Evolutionary conservation across 2,329 filamentous ascomycete species (phyloP).

Genomic region (Trichothecium roseum): DNA sequence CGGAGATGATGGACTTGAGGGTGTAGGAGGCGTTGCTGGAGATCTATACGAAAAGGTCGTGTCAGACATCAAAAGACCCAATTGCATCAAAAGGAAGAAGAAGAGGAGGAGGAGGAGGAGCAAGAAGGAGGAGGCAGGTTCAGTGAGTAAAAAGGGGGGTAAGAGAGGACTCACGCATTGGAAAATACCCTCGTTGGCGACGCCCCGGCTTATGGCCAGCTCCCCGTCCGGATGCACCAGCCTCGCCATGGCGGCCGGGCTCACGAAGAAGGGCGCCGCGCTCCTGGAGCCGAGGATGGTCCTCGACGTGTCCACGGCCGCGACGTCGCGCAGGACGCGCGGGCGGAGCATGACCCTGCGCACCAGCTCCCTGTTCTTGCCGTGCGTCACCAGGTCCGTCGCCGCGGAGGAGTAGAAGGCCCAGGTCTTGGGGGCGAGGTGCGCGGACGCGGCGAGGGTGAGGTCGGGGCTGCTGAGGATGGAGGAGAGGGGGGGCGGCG

Average conservation of each 20-base stretch:
- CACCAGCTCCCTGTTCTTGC: slow-evolving; percentile 36
- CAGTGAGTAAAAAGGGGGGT: too few species aligned
- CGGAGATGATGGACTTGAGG: slow-evolving; percentile 27
- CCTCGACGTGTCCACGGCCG: slow-evolving; percentile 19
- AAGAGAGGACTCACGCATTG: slow-evolving; percentile 36
- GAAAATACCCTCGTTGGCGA: slow-evolving; percentile 33
- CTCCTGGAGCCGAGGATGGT: slow-evolving; percentile 10
- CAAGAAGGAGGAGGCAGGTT: too few species aligned
- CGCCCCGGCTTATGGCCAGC: slow-evolving; percentile 36
- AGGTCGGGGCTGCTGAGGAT: slow-evolving; percentile 41
- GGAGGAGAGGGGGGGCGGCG: slow-evolving; percentile 29
- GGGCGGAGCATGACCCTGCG: slow-evolving; percentile 42
- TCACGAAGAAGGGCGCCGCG: slow-evolving; percentile 12
- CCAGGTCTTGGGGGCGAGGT: slow-evolving; percentile 36
- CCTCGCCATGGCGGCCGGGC: slow-evolving; percentile 11
- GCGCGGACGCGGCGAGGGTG: slow-evolving; percentile 31
- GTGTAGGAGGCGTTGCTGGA: slow-evolving; percentile 41
- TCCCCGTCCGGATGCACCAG: slow-evolving; percentile 28
- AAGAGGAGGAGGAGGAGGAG: too few species aligned
- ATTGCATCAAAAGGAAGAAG: too few species aligned
- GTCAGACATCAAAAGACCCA: neutral
- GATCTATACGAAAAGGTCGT: slow-evolving; percentile 16
- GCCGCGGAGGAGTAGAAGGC: slow-evolving; percentile 45
- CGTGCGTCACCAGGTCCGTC: slow-evolving; percentile 39
- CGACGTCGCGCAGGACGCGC: slow-evolving; percentile 36